Evolutionary conservation across 208 protist genomes (phyloP), one percentile per base, ranked within the genome.

Genomic region (Balamuthia mandrillaris): DNA sequence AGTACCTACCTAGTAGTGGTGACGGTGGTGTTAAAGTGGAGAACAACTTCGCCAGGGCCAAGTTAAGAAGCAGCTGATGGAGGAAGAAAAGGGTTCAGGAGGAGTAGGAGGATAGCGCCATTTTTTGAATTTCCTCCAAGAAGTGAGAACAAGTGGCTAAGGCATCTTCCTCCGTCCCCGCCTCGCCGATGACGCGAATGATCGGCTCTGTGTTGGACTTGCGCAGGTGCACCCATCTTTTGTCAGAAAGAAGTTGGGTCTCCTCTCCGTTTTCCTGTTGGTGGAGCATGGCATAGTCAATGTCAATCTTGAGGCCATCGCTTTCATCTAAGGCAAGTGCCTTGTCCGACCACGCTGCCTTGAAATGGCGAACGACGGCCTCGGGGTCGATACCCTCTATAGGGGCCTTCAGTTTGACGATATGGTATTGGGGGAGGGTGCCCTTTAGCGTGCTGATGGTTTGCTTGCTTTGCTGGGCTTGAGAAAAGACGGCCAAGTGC

Each of bases 201-300:
- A 95, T 94, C 31, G 91, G 91, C 72, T 95, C 93, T 7, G 93
- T 95, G 49, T 95, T 95, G 44, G 84, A 91, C 84, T 89, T 90
- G 27, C 93, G 12, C 0, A 95, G 39, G 79, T 95, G 93, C 12
- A 95, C 90, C 92, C 93, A 95, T 49, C 81, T 90, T 16, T 89
- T 79, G 35, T 35, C 49, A n/a, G n/a, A n/a, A n/a, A n/a, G n/a
- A n/a, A n/a, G n/a, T n/a, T n/a, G n/a, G n/a, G n/a, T n/a, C n/a
- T n/a, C n/a, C n/a, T n/a, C n/a, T n/a, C n/a, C n/a, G n/a, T n/a
- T n/a, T n/a, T n/a, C n/a, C n/a, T n/a, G n/a, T n/a, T n/a, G n/a
- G n/a, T n/a, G n/a, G n/a, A n/a, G n/a, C 70, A 60, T 78, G 70
- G 41, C 74, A 37, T 63, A 33, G 27, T 72, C 37, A 21, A 42